A percentile compares a stretch with the other conserved stretches of the same genome.
phyloP scores from a whole-genome alignment of 768 basidiomycete genomes.

The Mycena indigotica region DNA sequence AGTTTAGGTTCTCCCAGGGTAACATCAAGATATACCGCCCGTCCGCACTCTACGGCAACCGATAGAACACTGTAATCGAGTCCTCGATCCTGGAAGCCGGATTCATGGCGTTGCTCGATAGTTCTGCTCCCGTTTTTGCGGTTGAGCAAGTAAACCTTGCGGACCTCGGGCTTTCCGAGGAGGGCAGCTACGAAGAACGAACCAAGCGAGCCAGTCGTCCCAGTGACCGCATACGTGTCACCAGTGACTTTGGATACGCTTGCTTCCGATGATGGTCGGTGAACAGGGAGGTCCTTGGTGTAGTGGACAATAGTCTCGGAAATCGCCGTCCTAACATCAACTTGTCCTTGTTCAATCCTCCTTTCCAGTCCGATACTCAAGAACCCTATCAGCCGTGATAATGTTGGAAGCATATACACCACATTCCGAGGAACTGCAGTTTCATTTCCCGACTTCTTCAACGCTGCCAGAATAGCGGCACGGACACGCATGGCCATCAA shows the following conservation, averaged over 20 bases:
- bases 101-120: constrained; percentile 1
- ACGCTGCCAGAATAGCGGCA: constrained; percentile 4
- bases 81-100: neutral
- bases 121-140: neutral
- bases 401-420: constrained; percentile 5
- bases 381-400: constrained; percentile 2
- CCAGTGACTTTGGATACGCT: too few relatives aligned
- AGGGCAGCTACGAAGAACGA: constrained; percentile 7
- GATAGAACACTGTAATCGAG: constrained; percentile 1
- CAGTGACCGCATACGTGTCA: constrained; percentile 8
- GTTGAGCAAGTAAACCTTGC: constrained; percentile 9
- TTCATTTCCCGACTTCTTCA: neutral
- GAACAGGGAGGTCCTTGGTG: constrained; percentile 1
- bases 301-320: neutral
- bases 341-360: neutral
- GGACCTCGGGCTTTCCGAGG: neutral
- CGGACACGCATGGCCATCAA: constrained; percentile 11
- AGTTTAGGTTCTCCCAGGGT: neutral
- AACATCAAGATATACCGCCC: constrained; percentile 1
- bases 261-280: too few relatives aligned
- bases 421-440: constrained; percentile 6
- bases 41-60: neutral
- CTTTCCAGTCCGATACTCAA: neutral
- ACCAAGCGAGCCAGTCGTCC: constrained; percentile 11
- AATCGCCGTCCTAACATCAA: neutral